Conservation (phyloP, 495 filamentous ascomycete species). For the Lophiotrema nucula region DNA sequence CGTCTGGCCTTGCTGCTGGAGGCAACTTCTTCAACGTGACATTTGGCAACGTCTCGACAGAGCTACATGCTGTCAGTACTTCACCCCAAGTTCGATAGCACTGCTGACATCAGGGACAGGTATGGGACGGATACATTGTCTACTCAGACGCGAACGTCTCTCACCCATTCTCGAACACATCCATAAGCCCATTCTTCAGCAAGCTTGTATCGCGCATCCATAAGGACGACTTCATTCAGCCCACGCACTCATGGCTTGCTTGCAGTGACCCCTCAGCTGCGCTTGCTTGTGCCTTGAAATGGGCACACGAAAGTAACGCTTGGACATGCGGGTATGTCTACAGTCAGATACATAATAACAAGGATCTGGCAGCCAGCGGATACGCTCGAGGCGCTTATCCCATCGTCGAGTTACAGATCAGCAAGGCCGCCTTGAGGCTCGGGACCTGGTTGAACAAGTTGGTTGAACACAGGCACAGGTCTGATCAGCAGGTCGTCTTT, state of each 20-base stretch:
- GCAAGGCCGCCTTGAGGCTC: slow-evolving; percentile 40
- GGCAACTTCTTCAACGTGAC: slow-evolving; percentile 36
- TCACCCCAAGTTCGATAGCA: background rate
- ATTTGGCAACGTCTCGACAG: slow-evolving; percentile 24
- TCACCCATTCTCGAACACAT: slow-evolving; percentile 32
- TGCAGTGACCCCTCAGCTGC: slow-evolving; percentile 35
- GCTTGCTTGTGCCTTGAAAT: slow-evolving; percentile 32
- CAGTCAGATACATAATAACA: slow-evolving; percentile 30
- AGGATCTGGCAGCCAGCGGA: slow-evolving; percentile 35
- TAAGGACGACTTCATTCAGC: slow-evolving; percentile 34
- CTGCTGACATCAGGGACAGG: slow-evolving; percentile 21
- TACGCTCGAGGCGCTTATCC: slow-evolving; percentile 38
- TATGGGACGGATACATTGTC: slow-evolving; percentile 39
- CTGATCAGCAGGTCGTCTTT: background rate
- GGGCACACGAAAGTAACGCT: slow-evolving; percentile 34
- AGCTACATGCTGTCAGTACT: slow-evolving; percentile 26
- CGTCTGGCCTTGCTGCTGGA: slow-evolving; percentile 33
- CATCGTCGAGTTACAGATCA: slow-evolving; percentile 40
- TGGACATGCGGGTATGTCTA: slow-evolving; percentile 42
- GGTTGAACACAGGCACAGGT: background rate
- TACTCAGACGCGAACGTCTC: slow-evolving; percentile 34
- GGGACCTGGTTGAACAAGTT: slow-evolving; percentile 42
- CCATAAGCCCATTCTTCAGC: slow-evolving; percentile 35
- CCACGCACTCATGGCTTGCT: slow-evolving; percentile 28
- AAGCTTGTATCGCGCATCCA: slow-evolving; percentile 28